A percentile compares a stretch with the other conserved stretches of the same genome.
Evolutionary conservation across 2,329 filamentous ascomycete genomes (phyloP).

Genomic region (Pseudophaeomoniella oleicola): DNA sequence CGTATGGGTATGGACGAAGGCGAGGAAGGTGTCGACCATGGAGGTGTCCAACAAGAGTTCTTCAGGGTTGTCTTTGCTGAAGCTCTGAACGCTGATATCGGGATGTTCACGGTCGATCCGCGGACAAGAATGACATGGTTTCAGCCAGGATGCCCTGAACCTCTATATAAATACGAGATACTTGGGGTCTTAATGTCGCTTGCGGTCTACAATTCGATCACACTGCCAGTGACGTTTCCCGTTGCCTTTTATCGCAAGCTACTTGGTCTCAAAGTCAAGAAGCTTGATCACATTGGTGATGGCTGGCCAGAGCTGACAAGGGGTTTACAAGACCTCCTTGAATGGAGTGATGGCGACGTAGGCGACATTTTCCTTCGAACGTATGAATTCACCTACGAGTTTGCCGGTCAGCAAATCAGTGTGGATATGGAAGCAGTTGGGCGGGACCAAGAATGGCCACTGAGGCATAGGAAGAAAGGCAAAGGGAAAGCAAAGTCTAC

Average conservation of each 20-base stretch:
- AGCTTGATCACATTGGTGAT: conserved; percentile 64
- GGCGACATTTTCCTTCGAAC: conserved; percentile 71
- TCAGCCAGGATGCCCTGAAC: conserved; percentile 64
- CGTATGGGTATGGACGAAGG: conserved; percentile 68
- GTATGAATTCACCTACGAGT: conserved; percentile 67
- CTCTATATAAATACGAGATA: conserved; percentile 80
- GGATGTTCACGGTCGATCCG: conserved; percentile 61
- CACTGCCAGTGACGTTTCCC: conserved; percentile 79
- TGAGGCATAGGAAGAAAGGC: conserved; percentile 7
- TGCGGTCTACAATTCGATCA: conserved; percentile 85
- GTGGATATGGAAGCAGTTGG: conserved; percentile 37
- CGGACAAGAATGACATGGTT: conserved; percentile 79
- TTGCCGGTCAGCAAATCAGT: conserved; percentile 37
- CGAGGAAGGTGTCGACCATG: conserved; percentile 84
- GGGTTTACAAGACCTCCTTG: conserved; percentile 56
- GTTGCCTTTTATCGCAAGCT: conserved; percentile 70
- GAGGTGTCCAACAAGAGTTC: conserved; percentile 92
- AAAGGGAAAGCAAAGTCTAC: conserved; percentile 11
- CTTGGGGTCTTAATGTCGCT: conserved; percentile 77
- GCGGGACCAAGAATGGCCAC: conserved; percentile 21
- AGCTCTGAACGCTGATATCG: conserved; percentile 62
- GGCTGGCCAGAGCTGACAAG: conserved; percentile 74
- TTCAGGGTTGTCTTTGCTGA: conserved; percentile 74
- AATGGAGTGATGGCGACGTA: conserved; percentile 69
- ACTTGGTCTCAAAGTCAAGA: conserved; percentile 51